Conservation (phyloP, 1,284 basidiomycete species). For the Naganishia liquefaciens region DNA sequence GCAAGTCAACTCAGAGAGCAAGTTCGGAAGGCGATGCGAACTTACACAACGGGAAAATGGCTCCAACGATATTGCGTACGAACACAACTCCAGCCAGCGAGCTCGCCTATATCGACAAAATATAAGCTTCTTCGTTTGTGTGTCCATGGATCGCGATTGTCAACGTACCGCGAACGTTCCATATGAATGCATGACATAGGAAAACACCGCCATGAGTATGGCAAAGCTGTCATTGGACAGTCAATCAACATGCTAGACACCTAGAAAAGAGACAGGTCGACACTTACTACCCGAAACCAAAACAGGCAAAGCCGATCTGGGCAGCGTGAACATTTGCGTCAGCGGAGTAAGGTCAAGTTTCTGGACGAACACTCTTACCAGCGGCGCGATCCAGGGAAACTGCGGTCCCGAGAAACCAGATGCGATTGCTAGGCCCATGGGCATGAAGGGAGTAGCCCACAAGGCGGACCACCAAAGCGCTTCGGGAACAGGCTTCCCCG, state of each 20-base stretch:
- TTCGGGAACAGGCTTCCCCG: constrained; percentile 38
- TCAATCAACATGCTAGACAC: background rate
- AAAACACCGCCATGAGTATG: constrained; percentile 42
- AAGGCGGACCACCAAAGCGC: constrained; percentile 42
- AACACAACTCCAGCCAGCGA: constrained; percentile 40
- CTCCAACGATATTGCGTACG: constrained; percentile 41
- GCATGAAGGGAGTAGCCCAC: constrained; percentile 42
- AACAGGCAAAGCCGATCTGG: constrained; percentile 16
- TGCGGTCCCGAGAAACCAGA: constrained; percentile 42
- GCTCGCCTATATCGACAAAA: constrained; percentile 31
- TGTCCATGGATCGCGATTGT: background rate
- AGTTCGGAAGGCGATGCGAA: background rate
- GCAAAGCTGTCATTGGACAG: constrained; percentile 36
- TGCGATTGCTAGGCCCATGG: constrained; percentile 43
- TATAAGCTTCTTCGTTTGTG: background rate
- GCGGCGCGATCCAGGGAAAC: constrained; percentile 43
- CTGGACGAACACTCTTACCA: constrained; percentile 22
- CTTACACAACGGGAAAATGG: constrained; percentile 42
- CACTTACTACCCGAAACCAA: constrained; percentile 25
- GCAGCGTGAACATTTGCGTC: background rate
- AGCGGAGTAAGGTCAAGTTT: background rate
- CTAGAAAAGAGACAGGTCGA: background rate
- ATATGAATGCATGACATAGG: constrained; percentile 43
- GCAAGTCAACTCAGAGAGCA: background rate
- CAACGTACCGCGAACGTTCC: constrained; percentile 37